Evolutionary conservation across 2,329 filamentous ascomycete genomes (phyloP), one percentile per base, ranked within the genome.

Genomic region (Colletotrichum cereale): DNA sequence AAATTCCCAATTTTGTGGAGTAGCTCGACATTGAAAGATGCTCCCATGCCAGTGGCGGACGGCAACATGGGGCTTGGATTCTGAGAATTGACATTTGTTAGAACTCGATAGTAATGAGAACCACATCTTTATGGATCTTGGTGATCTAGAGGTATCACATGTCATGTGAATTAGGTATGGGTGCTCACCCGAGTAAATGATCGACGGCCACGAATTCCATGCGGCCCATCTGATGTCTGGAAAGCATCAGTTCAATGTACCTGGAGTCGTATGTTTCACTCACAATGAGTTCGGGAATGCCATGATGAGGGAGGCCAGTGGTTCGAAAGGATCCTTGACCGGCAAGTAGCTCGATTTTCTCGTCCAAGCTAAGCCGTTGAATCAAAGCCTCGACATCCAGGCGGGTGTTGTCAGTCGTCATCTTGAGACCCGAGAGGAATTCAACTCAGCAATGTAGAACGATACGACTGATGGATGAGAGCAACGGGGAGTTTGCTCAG

Each of bases 11-110:
- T 84, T 62, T 86, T 80, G 57, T 86, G 80, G 40, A 91, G 84
- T 24, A 92, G 80, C 5, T 88, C 85, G 2, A 82, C 74, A 75
- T 92, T 89, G 83, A 89, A 92, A 11, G 89, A 91, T 12, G 90
- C 88, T 5, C 89, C 90, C 56, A 92, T 72, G 31, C 65, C 69
- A 0, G 69, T 72, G 26, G 69, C 69, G 3, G 69, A 72, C 16
- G 73, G 48, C 72, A 78, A 47, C 77, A 78, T 69, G 76, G 79
- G 66, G 74, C 79, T 72, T 31, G 66, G 69, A 47, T 72, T 72
- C 69, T 72, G 5, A 0, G 29, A 6, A 11, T 24, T 5, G 1
- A 2, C 31, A 38, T 8, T 2, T 42, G 18, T 26, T 29, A 29
- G 12, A n/a, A 21, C 26, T 7, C 75, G 77, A 52, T 26, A 40